Evolutionary conservation across 306 rosid genomes (phyloP), one percentile per base, ranked within the genome.

Genomic region (Dryas octopetala): DNA sequence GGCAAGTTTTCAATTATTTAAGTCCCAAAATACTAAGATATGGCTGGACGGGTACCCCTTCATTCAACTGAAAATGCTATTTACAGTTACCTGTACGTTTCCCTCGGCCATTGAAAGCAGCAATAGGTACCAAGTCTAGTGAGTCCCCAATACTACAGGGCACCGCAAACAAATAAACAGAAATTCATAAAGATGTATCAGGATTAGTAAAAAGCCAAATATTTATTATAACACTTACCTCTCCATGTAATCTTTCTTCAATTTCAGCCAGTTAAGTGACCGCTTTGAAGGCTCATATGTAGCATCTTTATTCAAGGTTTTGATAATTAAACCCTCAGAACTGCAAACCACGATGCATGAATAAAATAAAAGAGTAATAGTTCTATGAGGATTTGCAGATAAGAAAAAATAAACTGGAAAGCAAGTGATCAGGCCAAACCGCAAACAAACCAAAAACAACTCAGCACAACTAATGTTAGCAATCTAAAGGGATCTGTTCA

Each of bases 91-190:
- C 99, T 90, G 97, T 86, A 68, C 97, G 97, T 76, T 90, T 95
- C 62, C 98, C 97, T 54, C 93, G 97, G 32, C 99, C 99, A 8
- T 90, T 92, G 71, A 95, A 95, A 74, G 97, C 99, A 76, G 89
- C 99, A 79, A 95, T 90, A 64, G 99, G 97, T 28, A 90, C 99
- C 97, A 92, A 87, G 88, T 95, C 97, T 70, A 95, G 80, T 0
- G 99, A 95, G 84, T 95, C 97, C 75, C 99, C 99, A 53, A 95
- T 84, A 78, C 99, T 92, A 91, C 84, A 84, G 57, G 67, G 55
- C 46, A 78, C 75, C 79, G 53, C 60, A 78, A 75, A 79, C 17
- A 53, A 82, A 52, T 58, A 62, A 62, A 76, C 45, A 44, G 49
- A 83, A 73, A 79, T 74, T 23, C 68, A 68, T 4, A 80, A 74